Conservation (phyloP, 345 rosid genomes). For the Dovyalis caffra region DNA sequence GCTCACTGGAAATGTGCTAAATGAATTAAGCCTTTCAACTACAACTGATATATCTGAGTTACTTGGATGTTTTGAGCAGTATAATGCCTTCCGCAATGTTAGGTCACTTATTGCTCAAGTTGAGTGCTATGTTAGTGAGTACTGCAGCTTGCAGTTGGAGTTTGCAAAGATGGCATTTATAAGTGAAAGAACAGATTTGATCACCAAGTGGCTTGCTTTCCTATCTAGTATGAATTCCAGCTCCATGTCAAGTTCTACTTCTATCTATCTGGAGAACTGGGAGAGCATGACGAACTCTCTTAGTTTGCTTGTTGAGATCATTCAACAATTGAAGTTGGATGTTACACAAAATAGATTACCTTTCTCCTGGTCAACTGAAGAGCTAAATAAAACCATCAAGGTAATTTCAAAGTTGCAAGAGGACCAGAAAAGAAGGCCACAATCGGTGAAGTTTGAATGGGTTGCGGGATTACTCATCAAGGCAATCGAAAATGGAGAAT, state of each 20-base stretch:
- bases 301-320: slow-evolving; percentile 45
- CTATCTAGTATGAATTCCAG: slow-evolving; percentile 41
- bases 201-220: slow-evolving; percentile 67
- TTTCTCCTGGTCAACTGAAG: slow-evolving; percentile 51
- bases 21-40: slow-evolving; percentile 83
- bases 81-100: slow-evolving; percentile 70
- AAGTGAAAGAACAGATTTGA: slow-evolving; percentile 40
- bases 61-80: slow-evolving; percentile 97
- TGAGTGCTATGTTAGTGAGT: slow-evolving; percentile 60
- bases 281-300: slow-evolving; percentile 41
- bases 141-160: slow-evolving; percentile 53
- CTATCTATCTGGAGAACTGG: slow-evolving; percentile 24
- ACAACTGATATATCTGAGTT: slow-evolving; percentile 92
- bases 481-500: slow-evolving; percentile 95
- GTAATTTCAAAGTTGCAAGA: slow-evolving; percentile 57
- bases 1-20: slow-evolving; percentile 70
- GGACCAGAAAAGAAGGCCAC: slow-evolving; percentile 35
- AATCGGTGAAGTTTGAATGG: slow-evolving; percentile 92
- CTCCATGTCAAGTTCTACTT: slow-evolving; percentile 38
- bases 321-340: slow-evolving; percentile 46
- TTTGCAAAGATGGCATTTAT: slow-evolving; percentile 41
- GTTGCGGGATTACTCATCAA: slow-evolving; percentile 71
- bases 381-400: slow-evolving; percentile 48
- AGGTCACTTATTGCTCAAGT: slow-evolving; percentile 56
- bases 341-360: slow-evolving; percentile 35